These are phyloP conservation scores for Chlorophyllum brunneum DNA, from an alignment of 768 basidiomycete genomes.

Conservation along the genomic window DNA sequence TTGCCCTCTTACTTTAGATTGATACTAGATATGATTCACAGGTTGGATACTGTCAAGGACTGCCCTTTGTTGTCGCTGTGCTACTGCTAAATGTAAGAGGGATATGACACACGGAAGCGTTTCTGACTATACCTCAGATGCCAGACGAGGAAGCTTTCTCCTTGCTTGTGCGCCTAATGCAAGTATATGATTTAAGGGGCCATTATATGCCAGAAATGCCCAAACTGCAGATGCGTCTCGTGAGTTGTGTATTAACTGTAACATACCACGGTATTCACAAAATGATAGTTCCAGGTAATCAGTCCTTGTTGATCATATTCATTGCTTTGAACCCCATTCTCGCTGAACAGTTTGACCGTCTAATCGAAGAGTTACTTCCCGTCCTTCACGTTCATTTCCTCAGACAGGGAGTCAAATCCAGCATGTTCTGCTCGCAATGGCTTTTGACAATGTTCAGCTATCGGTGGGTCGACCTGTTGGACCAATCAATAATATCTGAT, in stretches of 20 bases:
- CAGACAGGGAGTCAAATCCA: slow-evolving; percentile 92
- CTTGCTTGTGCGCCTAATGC: slow-evolving; percentile 90
- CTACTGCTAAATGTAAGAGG: slow-evolving; percentile 77
- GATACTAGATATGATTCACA: slow-evolving; percentile 73
- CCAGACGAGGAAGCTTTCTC: slow-evolving; percentile 99
- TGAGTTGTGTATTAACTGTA: slow-evolving; percentile 34
- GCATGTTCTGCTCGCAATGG: slow-evolving; percentile 99
- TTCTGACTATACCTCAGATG: slow-evolving; percentile 61
- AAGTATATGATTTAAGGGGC: slow-evolving; percentile 92
- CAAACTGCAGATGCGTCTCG: slow-evolving; percentile 87
- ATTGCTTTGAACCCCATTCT: background rate
- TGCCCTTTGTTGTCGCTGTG: slow-evolving; percentile 95
- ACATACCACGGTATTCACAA: slow-evolving; percentile 17
- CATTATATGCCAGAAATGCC: slow-evolving; percentile 99
- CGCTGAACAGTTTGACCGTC: slow-evolving; percentile 75
- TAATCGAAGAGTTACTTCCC: slow-evolving; percentile 89
- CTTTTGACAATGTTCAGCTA: slow-evolving; percentile 97
- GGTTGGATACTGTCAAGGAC: slow-evolving; percentile 96
- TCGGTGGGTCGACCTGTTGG: slow-evolving; percentile 41
- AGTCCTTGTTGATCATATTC: slow-evolving; percentile 11
- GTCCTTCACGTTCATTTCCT: slow-evolving; percentile 92
- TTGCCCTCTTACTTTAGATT: background rate
- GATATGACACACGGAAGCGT: background rate
- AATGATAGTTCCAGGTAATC: slow-evolving; percentile 55
- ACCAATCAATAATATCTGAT: background rate